Percentiles rank a stretch among this genome's conserved stretches.
phyloP scores from a whole-genome alignment of 139 green algal genomes.

The Nannochloris sp. region DNA sequence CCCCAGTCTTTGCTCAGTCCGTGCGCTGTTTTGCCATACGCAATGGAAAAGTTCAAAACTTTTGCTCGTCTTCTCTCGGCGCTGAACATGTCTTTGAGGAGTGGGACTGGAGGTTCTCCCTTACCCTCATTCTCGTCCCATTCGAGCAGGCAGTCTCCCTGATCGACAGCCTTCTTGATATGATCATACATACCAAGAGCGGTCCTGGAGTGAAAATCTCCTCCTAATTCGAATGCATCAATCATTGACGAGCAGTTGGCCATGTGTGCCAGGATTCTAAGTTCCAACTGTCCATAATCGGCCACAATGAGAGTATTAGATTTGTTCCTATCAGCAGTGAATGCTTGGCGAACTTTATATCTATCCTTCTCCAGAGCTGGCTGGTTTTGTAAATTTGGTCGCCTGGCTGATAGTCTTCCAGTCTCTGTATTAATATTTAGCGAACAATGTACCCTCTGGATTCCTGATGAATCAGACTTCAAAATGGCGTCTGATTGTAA shows the following conservation, averaged over 20 bases:
- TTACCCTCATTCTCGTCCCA: conserved; percentile 38
- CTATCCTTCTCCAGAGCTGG: conserved; percentile 96
- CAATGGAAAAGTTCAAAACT: conserved; percentile 97
- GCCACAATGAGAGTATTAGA: conserved; percentile 88
- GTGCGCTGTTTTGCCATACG: conserved; percentile 97
- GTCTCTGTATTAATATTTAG: conserved; percentile 99
- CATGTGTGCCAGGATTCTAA: conserved; percentile 94
- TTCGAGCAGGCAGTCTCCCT: conserved; percentile 61
- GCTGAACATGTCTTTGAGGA: conserved; percentile 87
- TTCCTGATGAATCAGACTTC: conserved; percentile 28
- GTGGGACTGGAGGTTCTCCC: conserved; percentile 37
- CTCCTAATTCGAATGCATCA: conserved; percentile 78
- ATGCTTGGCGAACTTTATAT: conserved; percentile 86
- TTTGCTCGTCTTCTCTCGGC: conserved; percentile 80
- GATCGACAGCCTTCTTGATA: conserved; percentile 75
- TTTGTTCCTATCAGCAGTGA: conserved; percentile 53
- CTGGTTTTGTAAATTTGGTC: conserved; percentile 98
- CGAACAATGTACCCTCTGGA: conserved; percentile 80
- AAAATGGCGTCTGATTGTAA: conserved; percentile 72
- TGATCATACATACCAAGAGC: conserved; percentile 94
- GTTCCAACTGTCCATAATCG: conserved; percentile 97
- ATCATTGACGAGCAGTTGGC: conserved; percentile 81
- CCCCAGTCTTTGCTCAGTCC: conserved; percentile 87
- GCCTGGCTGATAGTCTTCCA: conserved; percentile 74
- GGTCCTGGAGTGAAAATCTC: conserved; percentile 94